phyloP scores from a whole-genome alignment of 2,329 filamentous ascomycete genomes.

The Pyricularia sp. region DNA sequence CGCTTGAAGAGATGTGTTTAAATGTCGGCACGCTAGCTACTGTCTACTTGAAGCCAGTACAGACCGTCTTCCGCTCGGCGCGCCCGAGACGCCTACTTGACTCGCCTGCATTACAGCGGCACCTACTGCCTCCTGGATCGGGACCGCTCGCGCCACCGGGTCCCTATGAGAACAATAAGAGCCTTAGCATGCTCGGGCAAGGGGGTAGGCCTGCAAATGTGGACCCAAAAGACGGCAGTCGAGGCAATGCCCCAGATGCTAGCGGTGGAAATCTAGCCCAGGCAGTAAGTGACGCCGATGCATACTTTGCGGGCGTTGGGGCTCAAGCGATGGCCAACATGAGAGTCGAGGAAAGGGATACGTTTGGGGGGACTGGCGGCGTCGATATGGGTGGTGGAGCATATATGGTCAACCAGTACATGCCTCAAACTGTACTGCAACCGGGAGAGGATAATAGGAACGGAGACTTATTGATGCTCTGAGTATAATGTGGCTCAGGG shows the following conservation, averaged over 20 bases:
- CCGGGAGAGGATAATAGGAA: constrained; percentile 52
- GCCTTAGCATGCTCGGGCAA: constrained; percentile 43
- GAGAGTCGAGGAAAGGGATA: constrained; percentile 52
- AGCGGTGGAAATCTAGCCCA: constrained; percentile 41
- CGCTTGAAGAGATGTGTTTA: constrained; percentile 92
- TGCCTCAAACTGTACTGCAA: constrained; percentile 62
- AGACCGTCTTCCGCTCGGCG: constrained; percentile 88
- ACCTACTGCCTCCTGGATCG: constrained; percentile 41
- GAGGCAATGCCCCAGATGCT: constrained; percentile 3
- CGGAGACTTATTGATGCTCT: constrained; percentile 51
- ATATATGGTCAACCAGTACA: constrained; percentile 72
- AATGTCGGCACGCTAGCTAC: constrained; percentile 93
- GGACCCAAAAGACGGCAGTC: constrained; percentile 24
- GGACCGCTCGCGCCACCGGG: constrained; percentile 14
- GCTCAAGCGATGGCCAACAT: constrained; percentile 32
- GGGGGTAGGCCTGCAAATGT: constrained; percentile 39
- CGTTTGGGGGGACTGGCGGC: constrained; percentile 44
- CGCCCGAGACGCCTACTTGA: constrained; percentile 67
- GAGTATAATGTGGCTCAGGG: neutral
- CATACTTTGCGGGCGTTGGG: constrained; percentile 60
- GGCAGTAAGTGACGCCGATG: constrained; percentile 74
- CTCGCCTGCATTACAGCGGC: constrained; percentile 73
- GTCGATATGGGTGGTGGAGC: constrained; percentile 25
- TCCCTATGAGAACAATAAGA: constrained; percentile 42
- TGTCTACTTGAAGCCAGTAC: constrained; percentile 94